Base-by-base conservation (phyloP, 805 yeast genomes). In the Saturnispora quitensis region DNA sequence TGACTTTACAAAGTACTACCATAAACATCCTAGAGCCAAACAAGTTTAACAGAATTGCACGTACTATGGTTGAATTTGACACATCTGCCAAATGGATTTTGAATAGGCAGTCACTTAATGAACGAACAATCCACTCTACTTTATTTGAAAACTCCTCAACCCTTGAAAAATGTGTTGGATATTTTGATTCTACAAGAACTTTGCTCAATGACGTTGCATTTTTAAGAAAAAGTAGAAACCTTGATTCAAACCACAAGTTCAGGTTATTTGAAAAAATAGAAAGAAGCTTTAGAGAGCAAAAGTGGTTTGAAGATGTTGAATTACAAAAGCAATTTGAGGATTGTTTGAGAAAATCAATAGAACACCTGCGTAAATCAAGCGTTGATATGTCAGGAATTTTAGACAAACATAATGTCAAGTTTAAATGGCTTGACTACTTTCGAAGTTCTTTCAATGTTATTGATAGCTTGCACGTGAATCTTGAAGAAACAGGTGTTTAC, bases 31-130 rank as follows among this genome's bases (percentile, higher is more conserved):
- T 76, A 3, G 55, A 62, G 10, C 25, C 57, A 2, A 62, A 55
- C 0, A 53, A 46, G 3, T 74, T 68, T 52, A 74, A 77, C 1
- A 68, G 95, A 53, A 76, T 81, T 50, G 85, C 89, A 0, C 71
- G 78, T 53, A 73, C 84, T 4, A 67, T 82, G 9, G 62, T 89
- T 5, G 98, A 91, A 62, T 61, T 89, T 13, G 97, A 91, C 63
- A 68, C 84, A 1, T 58, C 72, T 5, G 82, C 89, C 0, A 73
- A 69, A n/a, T 68, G 74, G 63, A 84, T 91, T 12, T 33, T 67
- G 8, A 89, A 90, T 62, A 66, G 89, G 24, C 50, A 59, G 1
- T 68, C 67, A 0, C 45, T 82, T 9, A 59, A 57, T 4, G 74
- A 73, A 52, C 61, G 81, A 33, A 69, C 75, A 49, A 56, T 79